phyloP scores from a whole-genome alignment of 441 rosid genomes.

The Corymbia citriodora region DNA sequence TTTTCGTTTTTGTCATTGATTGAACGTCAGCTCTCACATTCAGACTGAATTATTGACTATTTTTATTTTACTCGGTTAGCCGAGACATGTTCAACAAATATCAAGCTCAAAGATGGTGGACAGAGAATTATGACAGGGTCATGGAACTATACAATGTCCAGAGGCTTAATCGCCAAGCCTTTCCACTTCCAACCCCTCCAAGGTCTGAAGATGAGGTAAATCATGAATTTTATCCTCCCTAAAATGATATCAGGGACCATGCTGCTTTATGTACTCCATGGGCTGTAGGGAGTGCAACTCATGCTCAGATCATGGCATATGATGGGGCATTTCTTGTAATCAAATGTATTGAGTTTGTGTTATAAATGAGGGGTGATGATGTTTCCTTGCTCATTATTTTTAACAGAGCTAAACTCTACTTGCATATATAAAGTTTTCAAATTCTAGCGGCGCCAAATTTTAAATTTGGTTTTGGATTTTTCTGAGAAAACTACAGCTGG shows the following conservation, averaged over 20 bases:
- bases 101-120: slow-evolving; percentile 99
- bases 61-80: slow-evolving; percentile 32
- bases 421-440: neutral
- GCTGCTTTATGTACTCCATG: neutral
- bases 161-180: slow-evolving; percentile 85
- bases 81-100: slow-evolving; percentile 91
- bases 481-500: neutral
- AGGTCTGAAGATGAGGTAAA: slow-evolving; percentile 92
- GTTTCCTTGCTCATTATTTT: neutral
- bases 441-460: neutral
- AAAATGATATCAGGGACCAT: neutral
- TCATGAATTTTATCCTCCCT: neutral
- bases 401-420: neutral
- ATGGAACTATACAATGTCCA: slow-evolving; percentile 96
- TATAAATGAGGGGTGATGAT: neutral
- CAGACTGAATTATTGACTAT: slow-evolving; percentile 4
- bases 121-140: slow-evolving; percentile 84
- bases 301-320: neutral
- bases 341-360: neutral
- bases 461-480: neutral
- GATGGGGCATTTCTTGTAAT: neutral
- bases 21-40: neutral
- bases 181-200: slow-evolving; percentile 84
- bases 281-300: neutral
- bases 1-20: neutral